Conservation (phyloP, 345 rosid species). For the Populus deltoides region DNA sequence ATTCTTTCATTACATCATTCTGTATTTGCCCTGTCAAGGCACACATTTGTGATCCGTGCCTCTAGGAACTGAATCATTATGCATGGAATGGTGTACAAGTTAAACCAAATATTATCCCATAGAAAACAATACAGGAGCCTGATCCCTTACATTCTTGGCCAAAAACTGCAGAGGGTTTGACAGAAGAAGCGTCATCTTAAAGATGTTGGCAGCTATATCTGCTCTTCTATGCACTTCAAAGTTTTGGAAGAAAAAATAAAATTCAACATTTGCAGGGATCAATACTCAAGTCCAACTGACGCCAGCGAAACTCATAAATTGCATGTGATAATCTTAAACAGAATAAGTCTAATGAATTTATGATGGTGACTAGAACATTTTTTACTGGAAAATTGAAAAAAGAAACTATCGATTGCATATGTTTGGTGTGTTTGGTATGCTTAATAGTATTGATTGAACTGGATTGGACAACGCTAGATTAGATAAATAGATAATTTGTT, state of each 20-base stretch:
- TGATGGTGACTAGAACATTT: no score
- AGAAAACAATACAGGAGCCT: neutral
- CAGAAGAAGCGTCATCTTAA: neutral
- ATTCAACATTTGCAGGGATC: no score
- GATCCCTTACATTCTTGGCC: neutral
- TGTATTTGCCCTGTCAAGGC: neutral
- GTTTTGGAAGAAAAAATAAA: neutral
- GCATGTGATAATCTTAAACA: no score
- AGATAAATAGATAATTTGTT: no score
- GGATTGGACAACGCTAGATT: no score
- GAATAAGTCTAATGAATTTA: no score
- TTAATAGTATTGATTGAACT: no score
- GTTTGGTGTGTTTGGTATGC: no score
- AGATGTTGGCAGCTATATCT: neutral
- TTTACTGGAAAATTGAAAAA: no score
- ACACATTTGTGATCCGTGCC: neutral
- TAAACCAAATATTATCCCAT: neutral
- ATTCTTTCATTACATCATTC: neutral
- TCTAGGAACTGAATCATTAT: neutral
- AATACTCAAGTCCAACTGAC: no score
- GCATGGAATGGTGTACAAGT: neutral
- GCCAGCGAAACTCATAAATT: no score
- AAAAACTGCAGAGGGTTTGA: neutral
- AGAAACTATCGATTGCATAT: no score
- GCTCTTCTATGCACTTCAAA: neutral